Evolutionary conservation across 352 stramenopile genomes (phyloP).

Genomic region (Peronospora farinosa): DNA sequence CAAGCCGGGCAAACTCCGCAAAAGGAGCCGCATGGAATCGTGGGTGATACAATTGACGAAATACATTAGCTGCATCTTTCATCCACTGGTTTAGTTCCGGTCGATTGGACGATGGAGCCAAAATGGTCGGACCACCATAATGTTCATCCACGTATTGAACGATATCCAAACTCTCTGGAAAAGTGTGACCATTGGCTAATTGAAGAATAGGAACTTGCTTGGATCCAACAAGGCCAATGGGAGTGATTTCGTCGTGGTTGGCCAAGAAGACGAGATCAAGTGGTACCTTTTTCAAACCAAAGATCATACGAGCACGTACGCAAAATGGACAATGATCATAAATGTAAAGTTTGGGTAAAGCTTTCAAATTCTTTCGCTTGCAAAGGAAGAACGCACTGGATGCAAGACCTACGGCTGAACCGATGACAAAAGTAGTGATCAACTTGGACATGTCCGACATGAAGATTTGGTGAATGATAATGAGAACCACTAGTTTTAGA

Average conservation of each 20-base stretch:
- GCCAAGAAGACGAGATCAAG: constrained; percentile 40
- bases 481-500: background rate
- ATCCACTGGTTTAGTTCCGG: constrained; percentile 45
- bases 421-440: background rate
- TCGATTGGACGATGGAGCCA: constrained; percentile 28
- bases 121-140: constrained; percentile 34
- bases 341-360: constrained; percentile 41
- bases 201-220: constrained; percentile 53
- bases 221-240: constrained; percentile 39
- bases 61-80: constrained; percentile 25
- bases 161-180: constrained; percentile 59
- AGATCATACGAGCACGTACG: constrained; percentile 45
- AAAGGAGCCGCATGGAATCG: constrained; percentile 40
- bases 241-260: constrained; percentile 52
- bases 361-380: constrained; percentile 5
- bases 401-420: background rate
- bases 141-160: constrained; percentile 53
- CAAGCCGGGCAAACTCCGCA: constrained; percentile 39
- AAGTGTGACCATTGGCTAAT: constrained; percentile 32
- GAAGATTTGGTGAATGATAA: background rate
- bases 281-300: constrained; percentile 43
- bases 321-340: constrained; percentile 61
- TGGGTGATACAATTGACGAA: constrained; percentile 39
- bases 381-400: constrained; percentile 7
- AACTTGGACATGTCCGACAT: background rate